These are phyloP conservation scores for Melanogaster broomeanus DNA, from an alignment of 768 basidiomycete species.

Conservation along the genomic window DNA sequence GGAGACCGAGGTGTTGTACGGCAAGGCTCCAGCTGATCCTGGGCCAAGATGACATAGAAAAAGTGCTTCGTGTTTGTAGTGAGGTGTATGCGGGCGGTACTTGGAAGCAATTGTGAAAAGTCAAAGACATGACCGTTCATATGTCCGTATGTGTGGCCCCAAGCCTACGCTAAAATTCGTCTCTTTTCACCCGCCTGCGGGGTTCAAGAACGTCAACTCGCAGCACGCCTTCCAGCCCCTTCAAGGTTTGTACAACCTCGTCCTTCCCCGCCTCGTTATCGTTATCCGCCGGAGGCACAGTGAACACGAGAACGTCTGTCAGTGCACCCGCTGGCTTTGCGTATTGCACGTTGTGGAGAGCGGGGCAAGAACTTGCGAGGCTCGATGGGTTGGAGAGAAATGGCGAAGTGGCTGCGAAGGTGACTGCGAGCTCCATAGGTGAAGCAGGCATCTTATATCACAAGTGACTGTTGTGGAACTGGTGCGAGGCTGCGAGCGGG, in stretches of 20 bases:
- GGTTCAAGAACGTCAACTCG: constrained; percentile 25
- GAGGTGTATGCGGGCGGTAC: no score
- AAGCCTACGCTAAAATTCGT: constrained; percentile 27
- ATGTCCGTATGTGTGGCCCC: background rate
- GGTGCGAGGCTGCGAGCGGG: background rate
- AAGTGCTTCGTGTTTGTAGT: no score
- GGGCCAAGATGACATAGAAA: no score
- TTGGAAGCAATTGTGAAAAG: no score
- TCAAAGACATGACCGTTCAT: no score
- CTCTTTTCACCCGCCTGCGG: constrained; percentile 24
- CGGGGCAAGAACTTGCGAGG: constrained; percentile 19
- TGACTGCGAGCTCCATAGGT: constrained; percentile 28
- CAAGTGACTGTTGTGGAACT: no score
- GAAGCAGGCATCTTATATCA: constrained; percentile 3
- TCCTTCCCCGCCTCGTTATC: constrained; percentile 1
- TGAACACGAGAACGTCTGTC: constrained; percentile 22
- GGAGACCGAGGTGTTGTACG: no score
- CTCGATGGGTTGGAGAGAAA: constrained; percentile 24
- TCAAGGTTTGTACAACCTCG: constrained; percentile 15
- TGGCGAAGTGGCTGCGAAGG: constrained; percentile 25
- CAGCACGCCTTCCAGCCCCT: constrained; percentile 16
- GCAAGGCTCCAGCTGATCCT: no score
- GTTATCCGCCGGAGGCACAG: constrained; percentile 5
- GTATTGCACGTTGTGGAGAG: constrained; percentile 24
- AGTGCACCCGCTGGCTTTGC: constrained; percentile 20